These are phyloP conservation scores for Eutrema japonicum DNA, from an alignment of 345 rosid species.

Conservation along the genomic window DNA sequence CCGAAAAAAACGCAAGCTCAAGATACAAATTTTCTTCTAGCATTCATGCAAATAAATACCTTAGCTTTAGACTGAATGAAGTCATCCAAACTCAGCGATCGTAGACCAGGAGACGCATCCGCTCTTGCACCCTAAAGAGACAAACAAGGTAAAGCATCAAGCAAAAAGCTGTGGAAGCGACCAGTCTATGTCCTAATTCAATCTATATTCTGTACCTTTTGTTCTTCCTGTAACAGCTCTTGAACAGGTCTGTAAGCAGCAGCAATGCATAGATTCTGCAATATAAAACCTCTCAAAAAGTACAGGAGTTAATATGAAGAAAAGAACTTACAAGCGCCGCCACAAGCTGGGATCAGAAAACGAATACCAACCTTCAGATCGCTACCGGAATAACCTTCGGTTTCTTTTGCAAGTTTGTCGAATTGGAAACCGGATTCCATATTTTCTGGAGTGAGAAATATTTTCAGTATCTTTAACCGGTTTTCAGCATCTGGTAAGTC, in stretches of 20 bases:
- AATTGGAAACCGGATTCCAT: slow-evolving; percentile 60
- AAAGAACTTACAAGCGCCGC: background rate
- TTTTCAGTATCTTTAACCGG: slow-evolving; percentile 79
- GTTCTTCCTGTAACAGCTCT: slow-evolving; percentile 82
- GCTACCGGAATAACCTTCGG: slow-evolving; percentile 98
- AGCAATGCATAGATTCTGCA: slow-evolving; percentile 91
- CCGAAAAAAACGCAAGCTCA: background rate
- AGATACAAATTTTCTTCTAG: background rate
- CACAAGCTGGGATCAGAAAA: slow-evolving; percentile 4
- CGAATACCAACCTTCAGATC: slow-evolving; percentile 77
- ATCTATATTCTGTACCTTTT: slow-evolving; percentile 50
- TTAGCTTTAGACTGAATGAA: slow-evolving; percentile 79
- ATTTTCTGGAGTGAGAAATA: slow-evolving; percentile 71
- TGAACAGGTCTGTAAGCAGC: slow-evolving; percentile 98
- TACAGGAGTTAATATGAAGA: slow-evolving; percentile 8
- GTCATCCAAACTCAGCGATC: slow-evolving; percentile 79
- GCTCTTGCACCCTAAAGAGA: slow-evolving; percentile 49
- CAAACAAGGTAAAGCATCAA: slow-evolving; percentile 21
- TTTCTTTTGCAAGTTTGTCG: slow-evolving; percentile 73
- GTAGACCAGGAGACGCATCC: slow-evolving; percentile 49
- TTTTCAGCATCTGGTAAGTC: slow-evolving; percentile 91
- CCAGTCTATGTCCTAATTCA: background rate
- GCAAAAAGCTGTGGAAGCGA: background rate
- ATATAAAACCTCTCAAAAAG: slow-evolving; percentile 32
- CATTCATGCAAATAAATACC: slow-evolving; percentile 49